phyloP scores from a whole-genome alignment of 768 basidiomycete genomes.

The Pleurotus salmoneostramineus region DNA sequence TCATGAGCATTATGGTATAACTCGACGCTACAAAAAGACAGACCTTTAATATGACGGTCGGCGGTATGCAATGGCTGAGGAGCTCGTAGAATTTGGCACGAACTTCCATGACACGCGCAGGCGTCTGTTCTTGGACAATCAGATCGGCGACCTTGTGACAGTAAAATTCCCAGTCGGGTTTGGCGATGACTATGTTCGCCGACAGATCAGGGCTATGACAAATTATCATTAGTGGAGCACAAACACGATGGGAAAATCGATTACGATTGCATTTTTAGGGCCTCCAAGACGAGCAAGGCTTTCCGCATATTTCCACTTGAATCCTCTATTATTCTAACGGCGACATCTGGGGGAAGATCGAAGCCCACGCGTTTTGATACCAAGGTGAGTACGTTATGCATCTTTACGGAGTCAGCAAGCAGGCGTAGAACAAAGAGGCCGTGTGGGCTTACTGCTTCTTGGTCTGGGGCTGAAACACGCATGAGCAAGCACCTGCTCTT shows the following conservation, averaged over 20 bases:
- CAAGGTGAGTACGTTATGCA: constrained; percentile 70
- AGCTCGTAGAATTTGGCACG: constrained; percentile 93
- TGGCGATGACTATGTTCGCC: constrained; percentile 77
- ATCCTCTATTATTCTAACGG: constrained; percentile 73
- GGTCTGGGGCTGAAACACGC: constrained; percentile 84
- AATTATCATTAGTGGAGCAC: background rate
- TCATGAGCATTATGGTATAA: too few species aligned
- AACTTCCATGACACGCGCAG: constrained; percentile 87
- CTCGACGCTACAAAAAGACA: constrained; percentile 11
- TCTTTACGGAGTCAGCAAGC: constrained; percentile 39
- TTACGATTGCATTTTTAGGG: constrained; percentile 94
- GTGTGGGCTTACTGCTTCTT: constrained; percentile 56
- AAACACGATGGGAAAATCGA: constrained; percentile 19
- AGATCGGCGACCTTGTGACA: constrained; percentile 89
- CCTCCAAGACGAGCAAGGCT: constrained; percentile 91
- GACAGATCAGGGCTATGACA: constrained; percentile 71
- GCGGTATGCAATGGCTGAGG: constrained; percentile 94
- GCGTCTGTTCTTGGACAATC: constrained; percentile 87
- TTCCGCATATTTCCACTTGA: constrained; percentile 91
- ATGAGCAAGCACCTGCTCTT: constrained; percentile 92
- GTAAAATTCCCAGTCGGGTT: constrained; percentile 99
- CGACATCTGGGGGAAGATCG: constrained; percentile 74
- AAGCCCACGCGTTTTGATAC: constrained; percentile 73
- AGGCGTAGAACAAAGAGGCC: constrained; percentile 3
- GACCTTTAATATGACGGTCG: constrained; percentile 88